Percentiles rank a stretch among this genome's conserved stretches.
Evolutionary conservation across 805 yeast species (phyloP).

Genomic region (Pichia eremophila): DNA sequence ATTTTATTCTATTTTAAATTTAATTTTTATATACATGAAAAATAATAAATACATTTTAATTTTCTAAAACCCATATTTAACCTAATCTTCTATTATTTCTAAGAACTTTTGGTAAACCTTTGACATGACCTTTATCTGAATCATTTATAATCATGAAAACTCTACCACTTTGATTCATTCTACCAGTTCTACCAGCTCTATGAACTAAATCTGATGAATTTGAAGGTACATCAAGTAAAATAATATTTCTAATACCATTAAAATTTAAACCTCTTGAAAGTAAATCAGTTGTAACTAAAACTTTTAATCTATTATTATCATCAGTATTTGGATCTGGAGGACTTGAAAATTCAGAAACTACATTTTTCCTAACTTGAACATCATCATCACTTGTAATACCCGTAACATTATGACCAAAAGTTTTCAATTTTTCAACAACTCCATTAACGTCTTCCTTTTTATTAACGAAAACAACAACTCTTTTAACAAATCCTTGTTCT

Average conservation of each 20-base stretch:
- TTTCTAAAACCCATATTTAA: neutral
- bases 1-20: neutral
- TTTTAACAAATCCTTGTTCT: constrained; percentile 64
- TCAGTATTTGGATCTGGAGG: constrained; percentile 36
- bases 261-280: constrained; percentile 88
- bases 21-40: neutral
- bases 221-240: constrained; percentile 78
- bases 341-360: constrained; percentile 53
- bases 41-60: neutral
- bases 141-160: constrained; percentile 73
- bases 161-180: constrained; percentile 84
- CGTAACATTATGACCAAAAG: constrained; percentile 48
- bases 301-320: constrained; percentile 37
- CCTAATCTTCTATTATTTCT: constrained; percentile 37
- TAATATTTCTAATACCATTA: constrained; percentile 67
- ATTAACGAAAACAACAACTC: constrained; percentile 81
- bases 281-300: constrained; percentile 80
- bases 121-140: constrained; percentile 65
- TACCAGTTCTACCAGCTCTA: constrained; percentile 88
- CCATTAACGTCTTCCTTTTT: constrained; percentile 53
- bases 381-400: constrained; percentile 62
- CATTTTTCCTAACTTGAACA: constrained; percentile 46
- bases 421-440: constrained; percentile 45
- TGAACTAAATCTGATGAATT: constrained; percentile 82
- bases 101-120: constrained; percentile 65